These are phyloP conservation scores for Aristolochia fimbriata DNA, from an alignment of 164 flowering plant genomes.

Conservation along the genomic window DNA sequence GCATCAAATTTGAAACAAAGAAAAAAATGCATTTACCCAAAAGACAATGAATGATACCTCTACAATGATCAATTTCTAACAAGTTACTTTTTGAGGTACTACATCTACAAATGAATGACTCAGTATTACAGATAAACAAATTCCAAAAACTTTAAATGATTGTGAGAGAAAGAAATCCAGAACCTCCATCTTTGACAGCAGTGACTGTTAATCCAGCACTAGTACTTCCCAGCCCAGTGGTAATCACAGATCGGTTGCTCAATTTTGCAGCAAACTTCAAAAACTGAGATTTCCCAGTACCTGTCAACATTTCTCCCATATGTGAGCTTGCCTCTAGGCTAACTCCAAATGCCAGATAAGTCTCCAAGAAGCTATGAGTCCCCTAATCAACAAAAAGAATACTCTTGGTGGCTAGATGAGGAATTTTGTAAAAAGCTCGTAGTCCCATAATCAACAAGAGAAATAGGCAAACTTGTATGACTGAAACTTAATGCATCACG, in stretches of 20 bases:
- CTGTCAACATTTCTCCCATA: constrained; percentile 24
- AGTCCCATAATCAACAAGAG: not conserved
- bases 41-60: too few relatives aligned
- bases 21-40: too few relatives aligned
- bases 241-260: constrained; percentile 93
- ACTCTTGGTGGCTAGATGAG: too few relatives aligned
- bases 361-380: not conserved
- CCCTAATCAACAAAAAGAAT: not conserved
- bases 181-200: constrained; percentile 97
- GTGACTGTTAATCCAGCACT: constrained; percentile 98
- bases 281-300: constrained; percentile 95
- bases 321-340: not conserved
- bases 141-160: too few relatives aligned
- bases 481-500: too few relatives aligned
- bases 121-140: too few relatives aligned
- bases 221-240: constrained; percentile 95
- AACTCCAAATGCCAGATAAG: not conserved
- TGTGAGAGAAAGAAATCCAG: too few relatives aligned
- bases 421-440: not conserved
- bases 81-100: too few relatives aligned
- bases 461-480: too few relatives aligned
- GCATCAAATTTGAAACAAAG: too few relatives aligned
- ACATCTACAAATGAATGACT: too few relatives aligned
- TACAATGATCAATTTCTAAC: too few relatives aligned
- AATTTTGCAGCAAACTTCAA: constrained; percentile 90